A percentile compares a stretch with the other conserved stretches of the same genome.
phyloP scores from a whole-genome alignment of 768 basidiomycete species.

The Pulveroboletus sp. region DNA sequence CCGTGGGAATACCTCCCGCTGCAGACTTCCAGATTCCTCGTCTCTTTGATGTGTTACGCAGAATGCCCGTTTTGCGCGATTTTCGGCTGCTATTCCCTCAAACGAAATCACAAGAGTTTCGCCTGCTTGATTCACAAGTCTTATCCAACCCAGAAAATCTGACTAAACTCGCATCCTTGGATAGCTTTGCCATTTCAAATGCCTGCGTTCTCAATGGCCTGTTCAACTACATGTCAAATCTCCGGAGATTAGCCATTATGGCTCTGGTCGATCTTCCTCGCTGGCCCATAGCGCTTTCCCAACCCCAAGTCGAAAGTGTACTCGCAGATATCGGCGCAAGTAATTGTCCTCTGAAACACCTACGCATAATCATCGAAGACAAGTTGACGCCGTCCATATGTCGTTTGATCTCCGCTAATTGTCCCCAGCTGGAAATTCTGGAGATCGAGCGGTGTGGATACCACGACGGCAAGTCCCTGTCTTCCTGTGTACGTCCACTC shows the following conservation, averaged over 20 bases:
- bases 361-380: constrained; percentile 36
- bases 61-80: constrained; percentile 30
- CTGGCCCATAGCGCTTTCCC: constrained; percentile 34
- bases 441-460: constrained; percentile 36
- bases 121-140: constrained; percentile 22
- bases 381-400: constrained; percentile 33
- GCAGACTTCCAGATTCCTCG: neutral
- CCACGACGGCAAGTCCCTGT: constrained; percentile 36
- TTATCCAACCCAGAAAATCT: constrained; percentile 20
- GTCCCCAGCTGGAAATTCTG: constrained; percentile 31
- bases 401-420: constrained; percentile 24
- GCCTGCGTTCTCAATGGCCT: constrained; percentile 30
- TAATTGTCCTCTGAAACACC: constrained; percentile 31
- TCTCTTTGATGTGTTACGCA: constrained; percentile 29
- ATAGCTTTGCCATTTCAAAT: constrained; percentile 35
- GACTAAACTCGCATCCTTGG: constrained; percentile 31
- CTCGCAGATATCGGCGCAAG: constrained; percentile 29
- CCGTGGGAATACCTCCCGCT: constrained; percentile 1
- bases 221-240: constrained; percentile 28
- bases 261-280: constrained; percentile 34
- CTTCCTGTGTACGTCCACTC: constrained; percentile 32
- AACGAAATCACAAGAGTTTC: constrained; percentile 23
- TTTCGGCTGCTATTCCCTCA: constrained; percentile 33
- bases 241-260: constrained; percentile 29
- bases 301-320: constrained; percentile 30